These are phyloP conservation scores for Kentomonas sorsogonicus DNA, from an alignment of 208 protist genomes.

Conservation along the genomic window DNA sequence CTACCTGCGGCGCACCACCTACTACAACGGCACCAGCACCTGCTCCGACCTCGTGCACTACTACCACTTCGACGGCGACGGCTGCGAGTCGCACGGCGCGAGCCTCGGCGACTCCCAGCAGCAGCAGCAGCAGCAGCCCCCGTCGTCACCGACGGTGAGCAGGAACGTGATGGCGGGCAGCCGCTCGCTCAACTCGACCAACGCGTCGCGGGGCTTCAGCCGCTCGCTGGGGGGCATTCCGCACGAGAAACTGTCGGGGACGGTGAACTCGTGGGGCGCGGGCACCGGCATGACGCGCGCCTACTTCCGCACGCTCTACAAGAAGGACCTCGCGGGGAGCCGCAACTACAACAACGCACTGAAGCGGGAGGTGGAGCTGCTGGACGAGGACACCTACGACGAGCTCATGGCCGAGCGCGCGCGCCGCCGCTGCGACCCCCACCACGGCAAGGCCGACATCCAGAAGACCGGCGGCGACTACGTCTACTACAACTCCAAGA, in stretches of 20 bases:
- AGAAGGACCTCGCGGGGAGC: too few species aligned
- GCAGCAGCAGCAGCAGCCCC: too few species aligned
- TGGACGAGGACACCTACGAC: conserved; percentile 39
- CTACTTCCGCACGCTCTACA: too few species aligned
- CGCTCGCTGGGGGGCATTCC: neutral
- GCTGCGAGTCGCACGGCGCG: neutral
- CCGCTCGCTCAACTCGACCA: neutral
- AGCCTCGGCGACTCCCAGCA: neutral
- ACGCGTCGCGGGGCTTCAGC: neutral
- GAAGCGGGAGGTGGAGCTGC: conserved; percentile 49
- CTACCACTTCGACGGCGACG: neutral
- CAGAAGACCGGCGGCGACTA: conserved; percentile 31
- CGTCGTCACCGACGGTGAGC: too few species aligned
- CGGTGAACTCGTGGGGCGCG: neutral
- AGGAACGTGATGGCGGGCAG: too few species aligned
- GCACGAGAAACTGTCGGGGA: neutral
- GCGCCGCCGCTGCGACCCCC: conserved; percentile 38
- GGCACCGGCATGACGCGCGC: neutral
- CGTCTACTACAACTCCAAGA: conserved; percentile 84
- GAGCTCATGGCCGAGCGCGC: conserved; percentile 32
- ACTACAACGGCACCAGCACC: neutral
- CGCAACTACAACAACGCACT: too few species aligned
- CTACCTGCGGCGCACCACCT: neutral
- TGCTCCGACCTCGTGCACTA: too few species aligned
- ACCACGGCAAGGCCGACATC: conserved; percentile 24